Evolutionary conservation across 306 rosid species (phyloP), one percentile per base, ranked within the genome.

Genomic region (Rubus parviflorus): DNA sequence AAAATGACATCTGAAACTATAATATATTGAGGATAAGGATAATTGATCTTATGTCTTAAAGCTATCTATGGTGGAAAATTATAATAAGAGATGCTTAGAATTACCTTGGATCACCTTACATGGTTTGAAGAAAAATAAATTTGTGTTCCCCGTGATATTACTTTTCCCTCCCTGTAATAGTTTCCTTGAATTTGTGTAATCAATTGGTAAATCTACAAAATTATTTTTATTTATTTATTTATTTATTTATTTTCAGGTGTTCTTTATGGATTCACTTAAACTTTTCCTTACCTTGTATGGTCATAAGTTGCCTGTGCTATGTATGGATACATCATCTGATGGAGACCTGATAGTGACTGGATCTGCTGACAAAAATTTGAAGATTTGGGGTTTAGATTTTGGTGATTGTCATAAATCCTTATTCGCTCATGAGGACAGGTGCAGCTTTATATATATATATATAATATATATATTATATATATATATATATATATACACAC

Each of bases 361-460:
- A 45, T 95, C 98, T 70, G 97, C 92, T 13, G 98, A 95, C 81
- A 95, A 95, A 88, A 91, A 95, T 78, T 35, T 95, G 72, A 95
- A 95, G 89, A 95, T 95, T 73, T 95, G 98, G 98, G 98, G 98
- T 79, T 82, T 92, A 88, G 97, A 92, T 81, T 95, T 92, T 82
- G 98, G 98, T 83, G 97, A 92, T 76, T 87, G 94, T 86, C 98
- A 89, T 76, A 92, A 90, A 81, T 95, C 98, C 84, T 85, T 95
- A 76, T 92, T 92, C 23, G 98, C 98, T 2, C 98, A 95, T 80
- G 82, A 87, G 75, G 97, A 90, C 83, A 95, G 98, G 98, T 95
- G 84, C 73, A 78, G 62, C 75, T 61, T 63, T 37, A 54, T 66
- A 41, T 70, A 43, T 19, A n/a, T 9, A 61, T 72, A 7, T 38